Conservation (phyloP, 441 rosid species). For the Hura crepitans region DNA sequence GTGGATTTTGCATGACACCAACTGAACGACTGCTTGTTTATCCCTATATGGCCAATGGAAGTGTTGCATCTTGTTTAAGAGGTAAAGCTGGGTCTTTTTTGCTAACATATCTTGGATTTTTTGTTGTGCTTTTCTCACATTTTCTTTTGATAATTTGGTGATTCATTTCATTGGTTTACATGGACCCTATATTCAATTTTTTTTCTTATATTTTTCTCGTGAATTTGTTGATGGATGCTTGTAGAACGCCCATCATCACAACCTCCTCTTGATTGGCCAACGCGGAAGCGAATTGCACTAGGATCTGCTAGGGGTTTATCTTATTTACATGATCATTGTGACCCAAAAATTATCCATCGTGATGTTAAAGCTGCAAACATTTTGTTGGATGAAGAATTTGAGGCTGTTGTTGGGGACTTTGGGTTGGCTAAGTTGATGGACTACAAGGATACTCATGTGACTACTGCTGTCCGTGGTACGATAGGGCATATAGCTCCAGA, state of each 20-base stretch:
- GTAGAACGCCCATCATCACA: conserved; percentile 71
- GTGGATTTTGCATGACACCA: conserved; percentile 95
- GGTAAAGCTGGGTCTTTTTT: conserved; percentile 35
- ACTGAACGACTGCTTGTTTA: conserved; percentile 84
- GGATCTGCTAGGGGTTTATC: conserved; percentile 85
- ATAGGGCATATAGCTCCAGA: conserved; percentile 89
- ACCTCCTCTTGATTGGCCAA: conserved; percentile 80
- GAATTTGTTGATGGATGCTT: conserved; percentile 17
- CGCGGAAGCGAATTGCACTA: conserved; percentile 64
- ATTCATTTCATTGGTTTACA: neutral
- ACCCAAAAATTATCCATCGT: conserved; percentile 82
- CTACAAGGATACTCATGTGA: conserved; percentile 85
- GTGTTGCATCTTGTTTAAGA: conserved; percentile 93
- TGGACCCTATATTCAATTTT: neutral
- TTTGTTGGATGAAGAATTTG: conserved; percentile 76
- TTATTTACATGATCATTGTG: conserved; percentile 83
- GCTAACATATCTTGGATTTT: neutral
- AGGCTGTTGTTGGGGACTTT: conserved; percentile 86
- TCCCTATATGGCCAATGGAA: conserved; percentile 97
- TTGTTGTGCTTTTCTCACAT: no score
- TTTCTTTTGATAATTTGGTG: no score
- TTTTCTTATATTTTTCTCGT: conserved; percentile 5
- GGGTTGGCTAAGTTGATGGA: conserved; percentile 88
- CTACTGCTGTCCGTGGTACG: conserved; percentile 84
- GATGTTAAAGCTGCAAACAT: conserved; percentile 89